Evolutionary conservation across 208 protist genomes (phyloP).

Genomic region (Crithidia bombi): DNA sequence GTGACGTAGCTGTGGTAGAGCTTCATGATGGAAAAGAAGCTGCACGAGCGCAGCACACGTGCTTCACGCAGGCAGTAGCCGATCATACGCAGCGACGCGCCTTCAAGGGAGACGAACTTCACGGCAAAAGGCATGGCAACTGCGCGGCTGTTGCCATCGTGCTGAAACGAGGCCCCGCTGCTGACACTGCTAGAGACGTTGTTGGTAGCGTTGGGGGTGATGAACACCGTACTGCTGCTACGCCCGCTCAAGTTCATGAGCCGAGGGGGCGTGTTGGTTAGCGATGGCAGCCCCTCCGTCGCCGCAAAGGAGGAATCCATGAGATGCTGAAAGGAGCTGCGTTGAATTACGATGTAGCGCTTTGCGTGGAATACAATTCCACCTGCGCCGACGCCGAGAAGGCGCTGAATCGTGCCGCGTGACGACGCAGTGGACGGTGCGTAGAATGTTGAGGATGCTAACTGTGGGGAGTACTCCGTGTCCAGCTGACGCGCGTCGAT

Average conservation of each 20-base stretch:
- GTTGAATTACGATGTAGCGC: conserved; percentile 32
- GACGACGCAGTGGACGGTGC: neutral
- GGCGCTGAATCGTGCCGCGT: conserved; percentile 21
- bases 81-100: conserved; percentile 59
- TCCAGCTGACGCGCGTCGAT: conserved; percentile 8
- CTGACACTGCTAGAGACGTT: conserved; percentile 9
- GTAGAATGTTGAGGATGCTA: neutral
- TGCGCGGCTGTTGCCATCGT: neutral
- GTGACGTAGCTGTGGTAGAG: conserved; percentile 63
- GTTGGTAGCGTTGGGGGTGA: neutral
- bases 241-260: neutral
- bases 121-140: conserved; percentile 38
- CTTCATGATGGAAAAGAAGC: conserved; percentile 81
- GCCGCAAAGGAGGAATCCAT: conserved; percentile 16
- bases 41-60: conserved; percentile 59
- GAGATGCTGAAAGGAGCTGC: neutral
- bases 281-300: conserved; percentile 7
- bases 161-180: neutral
- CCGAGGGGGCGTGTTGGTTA: conserved; percentile 1
- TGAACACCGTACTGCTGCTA: neutral
- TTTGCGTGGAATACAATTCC: conserved; percentile 47
- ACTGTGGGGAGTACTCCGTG: neutral
- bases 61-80: conserved; percentile 57
- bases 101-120: conserved; percentile 62
- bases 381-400: conserved; percentile 52